Percentiles rank a stretch among this genome's conserved stretches.
Evolutionary conservation across 2,329 filamentous ascomycete species (phyloP).

Genomic region (Thielaviopsis euricoi): DNA sequence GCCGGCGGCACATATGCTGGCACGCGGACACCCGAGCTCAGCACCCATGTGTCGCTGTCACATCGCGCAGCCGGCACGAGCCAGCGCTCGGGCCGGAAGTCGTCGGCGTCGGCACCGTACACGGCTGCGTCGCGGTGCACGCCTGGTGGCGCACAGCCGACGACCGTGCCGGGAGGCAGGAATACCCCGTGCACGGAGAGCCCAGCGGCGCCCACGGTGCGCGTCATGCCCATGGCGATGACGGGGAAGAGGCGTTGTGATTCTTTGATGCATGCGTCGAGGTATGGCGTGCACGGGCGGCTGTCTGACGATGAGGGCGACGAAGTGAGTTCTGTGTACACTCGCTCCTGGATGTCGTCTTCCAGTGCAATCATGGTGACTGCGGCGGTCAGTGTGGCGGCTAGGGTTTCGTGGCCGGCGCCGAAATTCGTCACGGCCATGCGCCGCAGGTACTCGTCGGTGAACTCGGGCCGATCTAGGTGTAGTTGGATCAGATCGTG

Average conservation of each 20-base stretch:
- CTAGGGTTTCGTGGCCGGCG: constrained; percentile 38
- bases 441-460: constrained; percentile 29
- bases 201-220: constrained; percentile 24
- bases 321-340: constrained; percentile 16
- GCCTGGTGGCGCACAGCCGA: constrained; percentile 33
- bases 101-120: constrained; percentile 29
- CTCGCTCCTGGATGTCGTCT: constrained; percentile 17
- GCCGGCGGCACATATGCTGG: too few relatives aligned
- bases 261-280: constrained; percentile 30
- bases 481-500: constrained; percentile 31
- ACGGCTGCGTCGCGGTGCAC: constrained; percentile 33
- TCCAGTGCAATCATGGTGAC: constrained; percentile 30
- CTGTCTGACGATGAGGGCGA: too few relatives aligned
- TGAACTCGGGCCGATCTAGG: constrained; percentile 28
- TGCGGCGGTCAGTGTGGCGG: constrained; percentile 32
- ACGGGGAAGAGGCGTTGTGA: constrained; percentile 34
- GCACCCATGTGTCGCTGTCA: too few relatives aligned
- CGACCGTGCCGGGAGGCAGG: constrained; percentile 28
- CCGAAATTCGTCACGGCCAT: constrained; percentile 39
- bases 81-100: constrained; percentile 33
- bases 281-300: constrained; percentile 14
- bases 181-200: constrained; percentile 23
- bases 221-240: constrained; percentile 33
- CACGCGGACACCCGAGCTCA: too few relatives aligned
- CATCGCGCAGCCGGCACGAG: constrained; percentile 2